These are phyloP conservation scores for Yarrowia keelungensis DNA, from an alignment of 805 yeast species.

Conservation along the genomic window DNA sequence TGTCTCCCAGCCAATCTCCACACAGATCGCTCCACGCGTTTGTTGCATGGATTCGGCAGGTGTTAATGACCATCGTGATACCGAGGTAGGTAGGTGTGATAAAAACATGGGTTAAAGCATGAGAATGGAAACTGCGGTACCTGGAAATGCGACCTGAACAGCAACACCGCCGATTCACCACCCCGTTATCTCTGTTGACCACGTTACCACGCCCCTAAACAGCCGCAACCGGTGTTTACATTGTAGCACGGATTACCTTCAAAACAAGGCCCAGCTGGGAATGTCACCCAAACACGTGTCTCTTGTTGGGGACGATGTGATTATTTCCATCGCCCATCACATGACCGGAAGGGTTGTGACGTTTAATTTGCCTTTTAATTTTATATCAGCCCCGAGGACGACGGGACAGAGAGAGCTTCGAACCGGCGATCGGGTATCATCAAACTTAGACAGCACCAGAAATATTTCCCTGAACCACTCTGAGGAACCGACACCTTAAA, in stretches of 20 bases:
- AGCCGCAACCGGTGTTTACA: not conserved
- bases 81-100: too few species aligned
- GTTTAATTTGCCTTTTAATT: constrained; percentile 11
- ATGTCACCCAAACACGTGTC: constrained; percentile 17
- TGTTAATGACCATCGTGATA: not conserved
- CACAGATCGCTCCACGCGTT: constrained; percentile 26
- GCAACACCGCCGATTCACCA: not conserved
- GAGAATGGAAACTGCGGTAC: too few species aligned
- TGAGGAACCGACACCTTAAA: not conserved
- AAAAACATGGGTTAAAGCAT: too few species aligned
- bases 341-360: constrained; percentile 12
- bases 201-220: too few species aligned
- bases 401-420: not conserved
- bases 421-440: constrained; percentile 2
- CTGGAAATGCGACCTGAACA: not conserved
- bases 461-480: too few species aligned
- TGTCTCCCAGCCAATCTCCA: constrained; percentile 32
- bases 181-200: too few species aligned
- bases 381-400: not conserved
- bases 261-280: not conserved
- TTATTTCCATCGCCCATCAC: not conserved
- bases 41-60: constrained; percentile 24
- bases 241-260: not conserved
- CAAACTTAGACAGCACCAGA: too few species aligned
- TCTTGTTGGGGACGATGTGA: constrained; percentile 8